Conservation (phyloP, 495 filamentous ascomycete species). For the Rhypophila decipiens region DNA sequence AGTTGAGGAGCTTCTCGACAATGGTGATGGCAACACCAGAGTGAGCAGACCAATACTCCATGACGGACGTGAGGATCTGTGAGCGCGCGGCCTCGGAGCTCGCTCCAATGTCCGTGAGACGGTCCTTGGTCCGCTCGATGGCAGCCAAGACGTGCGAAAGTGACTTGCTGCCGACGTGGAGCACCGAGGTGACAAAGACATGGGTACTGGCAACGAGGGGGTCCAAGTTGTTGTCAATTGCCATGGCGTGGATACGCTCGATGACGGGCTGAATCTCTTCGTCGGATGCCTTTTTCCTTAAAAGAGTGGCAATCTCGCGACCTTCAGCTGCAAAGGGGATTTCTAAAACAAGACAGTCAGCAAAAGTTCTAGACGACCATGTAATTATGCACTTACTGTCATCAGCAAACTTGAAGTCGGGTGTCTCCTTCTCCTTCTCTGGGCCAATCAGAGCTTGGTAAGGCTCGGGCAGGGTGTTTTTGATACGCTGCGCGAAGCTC, state of each 20-base stretch:
- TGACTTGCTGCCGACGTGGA: conserved; percentile 87
- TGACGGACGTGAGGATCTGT: conserved; percentile 85
- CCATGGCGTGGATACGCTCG: conserved; percentile 67
- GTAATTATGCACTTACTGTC: conserved; percentile 54
- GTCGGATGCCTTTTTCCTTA: conserved; percentile 77
- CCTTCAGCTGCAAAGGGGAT: conserved; percentile 78
- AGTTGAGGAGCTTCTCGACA: conserved; percentile 95
- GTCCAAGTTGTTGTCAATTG: conserved; percentile 61
- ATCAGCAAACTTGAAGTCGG: conserved; percentile 84
- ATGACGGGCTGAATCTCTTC: conserved; percentile 75
- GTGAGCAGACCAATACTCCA: conserved; percentile 90
- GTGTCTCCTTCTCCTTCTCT: conserved; percentile 86
- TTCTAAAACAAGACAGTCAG: conserved; percentile 37
- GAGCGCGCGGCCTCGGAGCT: conserved; percentile 64
- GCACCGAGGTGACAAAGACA: conserved; percentile 86
- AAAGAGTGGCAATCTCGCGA: conserved; percentile 66
- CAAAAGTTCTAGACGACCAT: neutral
- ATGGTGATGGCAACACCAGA: conserved; percentile 90
- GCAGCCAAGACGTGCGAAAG: conserved; percentile 92
- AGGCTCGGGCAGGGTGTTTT: conserved; percentile 81
- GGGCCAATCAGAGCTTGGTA: conserved; percentile 77
- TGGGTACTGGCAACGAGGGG: conserved; percentile 79
- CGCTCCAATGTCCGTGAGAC: conserved; percentile 70
- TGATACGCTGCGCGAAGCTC: conserved; percentile 93
- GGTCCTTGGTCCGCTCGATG: conserved; percentile 93